Conservation (phyloP, 371 early-diverging fungal genomes). For the Hamiltosporidium tvaerminnensis region DNA sequence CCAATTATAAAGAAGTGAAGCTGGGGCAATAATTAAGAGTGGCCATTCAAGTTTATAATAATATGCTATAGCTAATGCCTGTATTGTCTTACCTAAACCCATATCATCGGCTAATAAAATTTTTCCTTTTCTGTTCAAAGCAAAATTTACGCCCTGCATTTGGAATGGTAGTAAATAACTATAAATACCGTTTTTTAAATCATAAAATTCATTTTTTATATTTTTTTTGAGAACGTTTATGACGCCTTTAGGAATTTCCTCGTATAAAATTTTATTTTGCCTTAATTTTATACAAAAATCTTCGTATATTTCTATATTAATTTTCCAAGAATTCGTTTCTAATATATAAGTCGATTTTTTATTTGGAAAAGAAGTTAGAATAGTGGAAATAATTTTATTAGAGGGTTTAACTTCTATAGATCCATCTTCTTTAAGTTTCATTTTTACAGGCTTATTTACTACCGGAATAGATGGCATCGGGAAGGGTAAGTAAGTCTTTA, state of each 20-base stretch:
- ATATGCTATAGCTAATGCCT: slow-evolving; percentile 38
- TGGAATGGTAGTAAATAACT: slow-evolving; percentile 42
- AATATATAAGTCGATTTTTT: neutral
- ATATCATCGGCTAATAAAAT: slow-evolving; percentile 54
- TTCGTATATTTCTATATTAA: slow-evolving; percentile 15
- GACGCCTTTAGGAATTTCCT: slow-evolving; percentile 24
- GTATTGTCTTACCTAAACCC: slow-evolving; percentile 53
- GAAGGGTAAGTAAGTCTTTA: too few relatives aligned
- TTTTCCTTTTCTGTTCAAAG: slow-evolving; percentile 16
- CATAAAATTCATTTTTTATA: slow-evolving; percentile 2
- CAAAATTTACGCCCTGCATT: slow-evolving; percentile 38
- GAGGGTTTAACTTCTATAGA: slow-evolving; percentile 22
- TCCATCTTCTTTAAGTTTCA: slow-evolving; percentile 19
- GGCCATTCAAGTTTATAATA: neutral
- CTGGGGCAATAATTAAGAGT: slow-evolving; percentile 45
- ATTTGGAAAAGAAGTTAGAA: slow-evolving; percentile 1
- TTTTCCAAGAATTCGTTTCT: slow-evolving; percentile 16
- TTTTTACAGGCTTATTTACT: too few relatives aligned
- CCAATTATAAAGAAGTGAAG: slow-evolving; percentile 49
- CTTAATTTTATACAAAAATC: slow-evolving; percentile 9
- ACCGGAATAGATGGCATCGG: too few relatives aligned
- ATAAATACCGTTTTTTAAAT: slow-evolving; percentile 13
- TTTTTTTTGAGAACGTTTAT: slow-evolving; percentile 8
- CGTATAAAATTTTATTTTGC: slow-evolving; percentile 19
- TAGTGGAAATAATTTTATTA: slow-evolving; percentile 22